Conservation (phyloP, 1,284 basidiomycete species). For the Tilletia walkeri region DNA sequence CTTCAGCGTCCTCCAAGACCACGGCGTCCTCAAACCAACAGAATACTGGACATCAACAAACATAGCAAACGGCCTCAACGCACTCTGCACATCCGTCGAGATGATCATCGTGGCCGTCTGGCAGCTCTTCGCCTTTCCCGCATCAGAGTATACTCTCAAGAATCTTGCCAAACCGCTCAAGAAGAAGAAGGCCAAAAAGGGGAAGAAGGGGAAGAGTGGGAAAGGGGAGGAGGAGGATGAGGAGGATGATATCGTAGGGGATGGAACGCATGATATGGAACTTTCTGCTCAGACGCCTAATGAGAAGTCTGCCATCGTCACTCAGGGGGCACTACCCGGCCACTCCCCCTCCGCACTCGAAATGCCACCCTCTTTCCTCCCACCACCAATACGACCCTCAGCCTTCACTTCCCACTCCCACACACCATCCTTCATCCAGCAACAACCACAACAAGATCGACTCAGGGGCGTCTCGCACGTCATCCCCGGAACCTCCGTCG, state of each 20-base stretch:
- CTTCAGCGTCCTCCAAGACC: constrained; percentile 54
- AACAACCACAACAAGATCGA: neutral
- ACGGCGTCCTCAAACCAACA: constrained; percentile 58
- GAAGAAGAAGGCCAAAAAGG: neutral
- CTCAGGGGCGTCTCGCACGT: constrained; percentile 4
- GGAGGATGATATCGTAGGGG: neutral
- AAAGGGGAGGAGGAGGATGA: constrained; percentile 8
- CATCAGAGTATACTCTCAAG: constrained; percentile 64
- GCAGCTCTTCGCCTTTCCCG: constrained; percentile 78
- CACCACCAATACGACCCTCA: neutral
- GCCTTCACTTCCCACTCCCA: neutral
- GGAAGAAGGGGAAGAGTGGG: constrained; percentile 10
- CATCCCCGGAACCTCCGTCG: constrained; percentile 15
- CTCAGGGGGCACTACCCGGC: neutral
- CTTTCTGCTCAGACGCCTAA: neutral
- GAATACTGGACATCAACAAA: constrained; percentile 67
- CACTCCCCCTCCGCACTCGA: neutral
- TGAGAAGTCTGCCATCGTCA: neutral
- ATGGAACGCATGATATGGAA: neutral
- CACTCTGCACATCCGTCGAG: constrained; percentile 77
- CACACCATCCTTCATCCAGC: neutral
- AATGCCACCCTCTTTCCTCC: no score
- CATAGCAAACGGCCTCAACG: constrained; percentile 75
- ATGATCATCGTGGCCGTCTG: constrained; percentile 75
- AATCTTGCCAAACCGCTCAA: constrained; percentile 31